Percentiles rank a stretch among this genome's conserved stretches.
These are phyloP conservation scores for Gonium pectorale DNA, from an alignment of 139 green algal genomes.

Conservation along the genomic window DNA sequence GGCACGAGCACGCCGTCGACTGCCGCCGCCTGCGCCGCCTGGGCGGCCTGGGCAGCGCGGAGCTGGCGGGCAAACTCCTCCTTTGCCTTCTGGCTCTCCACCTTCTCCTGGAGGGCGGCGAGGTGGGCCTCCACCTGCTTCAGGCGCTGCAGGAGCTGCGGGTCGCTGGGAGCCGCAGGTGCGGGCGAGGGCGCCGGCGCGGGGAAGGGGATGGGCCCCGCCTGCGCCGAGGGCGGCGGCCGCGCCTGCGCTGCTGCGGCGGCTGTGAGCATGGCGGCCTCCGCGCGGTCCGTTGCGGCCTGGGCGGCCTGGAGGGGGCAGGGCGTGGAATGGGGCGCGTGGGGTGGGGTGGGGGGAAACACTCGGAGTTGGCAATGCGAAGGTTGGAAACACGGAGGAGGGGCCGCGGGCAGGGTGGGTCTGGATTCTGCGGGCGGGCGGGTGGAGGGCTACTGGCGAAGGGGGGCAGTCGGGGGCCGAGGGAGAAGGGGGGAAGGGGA, in stretches of 20 bases:
- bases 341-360: neutral
- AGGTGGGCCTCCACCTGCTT: slow-evolving; percentile 20
- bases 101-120: slow-evolving; percentile 1
- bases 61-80: slow-evolving; percentile 47
- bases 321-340: no score
- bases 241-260: neutral
- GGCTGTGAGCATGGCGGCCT: neutral
- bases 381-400: neutral
- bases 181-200: neutral
- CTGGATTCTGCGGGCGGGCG: neutral
- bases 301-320: neutral
- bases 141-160: neutral
- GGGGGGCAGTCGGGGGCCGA: neutral
- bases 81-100: slow-evolving; percentile 36
- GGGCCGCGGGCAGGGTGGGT: neutral
- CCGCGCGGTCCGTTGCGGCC: neutral
- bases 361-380: no score
- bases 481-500: neutral
- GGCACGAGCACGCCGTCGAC: neutral
- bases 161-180: neutral
- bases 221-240: neutral
- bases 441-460: neutral
- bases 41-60: neutral
- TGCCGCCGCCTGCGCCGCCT: neutral
- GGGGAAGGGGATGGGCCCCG: slow-evolving; percentile 21